Conservation (phyloP, 2,329 filamentous ascomycete species). For the Cryphonectria nitschkei region DNA sequence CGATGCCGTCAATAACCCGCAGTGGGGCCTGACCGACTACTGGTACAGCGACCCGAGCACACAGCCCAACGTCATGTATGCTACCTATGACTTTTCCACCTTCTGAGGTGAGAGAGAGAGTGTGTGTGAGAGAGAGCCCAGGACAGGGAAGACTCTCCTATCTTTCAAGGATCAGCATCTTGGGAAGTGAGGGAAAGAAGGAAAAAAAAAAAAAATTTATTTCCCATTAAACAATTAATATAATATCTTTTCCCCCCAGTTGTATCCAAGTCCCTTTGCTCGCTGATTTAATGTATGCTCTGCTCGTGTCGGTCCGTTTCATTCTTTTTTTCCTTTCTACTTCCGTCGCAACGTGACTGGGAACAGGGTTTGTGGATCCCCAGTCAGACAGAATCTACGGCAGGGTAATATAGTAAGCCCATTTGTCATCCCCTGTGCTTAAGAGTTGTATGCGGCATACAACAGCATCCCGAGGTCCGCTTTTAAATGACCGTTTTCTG, state of each 20-base stretch:
- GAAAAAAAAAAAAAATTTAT: background rate
- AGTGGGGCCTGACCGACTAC: conserved; percentile 20
- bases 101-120: background rate
- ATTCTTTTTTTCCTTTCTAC: no score
- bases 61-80: conserved; percentile 19
- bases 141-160: no score
- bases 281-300: no score
- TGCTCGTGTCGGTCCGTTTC: no score
- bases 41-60: conserved; percentile 21
- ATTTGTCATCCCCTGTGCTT: background rate
- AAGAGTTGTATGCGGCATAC: background rate
- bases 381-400: background rate
- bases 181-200: background rate
- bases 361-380: background rate
- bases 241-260: background rate
- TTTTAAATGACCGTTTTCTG: background rate
- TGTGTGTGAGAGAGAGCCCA: no score
- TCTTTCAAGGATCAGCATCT: background rate
- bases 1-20: conserved; percentile 23
- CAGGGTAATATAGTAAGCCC: background rate
- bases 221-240: background rate
- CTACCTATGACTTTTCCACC: conserved; percentile 22
- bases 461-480: background rate
- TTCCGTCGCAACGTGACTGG: background rate
- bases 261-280: no score